Conservation (phyloP, 352 stramenopile genomes). For the Aphanomyces cochlioides region DNA sequence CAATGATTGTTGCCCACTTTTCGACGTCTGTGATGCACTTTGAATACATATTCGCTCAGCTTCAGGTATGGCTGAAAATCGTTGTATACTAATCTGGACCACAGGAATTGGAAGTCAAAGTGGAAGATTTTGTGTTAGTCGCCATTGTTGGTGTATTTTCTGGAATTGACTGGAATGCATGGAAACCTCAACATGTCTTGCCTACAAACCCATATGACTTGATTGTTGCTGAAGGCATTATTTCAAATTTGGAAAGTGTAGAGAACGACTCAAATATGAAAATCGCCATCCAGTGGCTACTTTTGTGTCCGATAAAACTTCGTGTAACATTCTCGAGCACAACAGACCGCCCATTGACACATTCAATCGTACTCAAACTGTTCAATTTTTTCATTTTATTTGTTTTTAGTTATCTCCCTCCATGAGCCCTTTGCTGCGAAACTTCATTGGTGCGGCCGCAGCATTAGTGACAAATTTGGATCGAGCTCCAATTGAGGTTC, state of each 20-base stretch:
- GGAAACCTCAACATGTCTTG: background rate
- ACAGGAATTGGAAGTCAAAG: conserved; percentile 74
- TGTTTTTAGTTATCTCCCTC: conserved; percentile 60
- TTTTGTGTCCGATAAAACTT: conserved; percentile 81
- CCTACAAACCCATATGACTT: conserved; percentile 5
- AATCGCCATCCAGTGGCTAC: conserved; percentile 68
- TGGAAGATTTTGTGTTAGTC: conserved; percentile 75
- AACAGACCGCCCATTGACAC: conserved; percentile 70
- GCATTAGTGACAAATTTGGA: conserved; percentile 83
- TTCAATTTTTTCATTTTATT: conserved; percentile 14
- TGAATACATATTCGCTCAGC: conserved; percentile 83
- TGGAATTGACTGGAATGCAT: conserved; percentile 15
- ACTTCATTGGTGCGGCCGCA: conserved; percentile 72
- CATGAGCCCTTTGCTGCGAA: conserved; percentile 73
- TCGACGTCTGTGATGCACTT: conserved; percentile 69
- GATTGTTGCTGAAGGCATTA: conserved; percentile 27
- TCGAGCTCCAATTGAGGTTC: conserved; percentile 81
- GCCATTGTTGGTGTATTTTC: conserved; percentile 66
- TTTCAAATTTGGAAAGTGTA: background rate
- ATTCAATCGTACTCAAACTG: conserved; percentile 52
- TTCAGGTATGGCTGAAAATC: conserved; percentile 39
- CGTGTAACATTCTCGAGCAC: conserved; percentile 87
- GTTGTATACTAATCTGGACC: background rate
- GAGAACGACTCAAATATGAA: conserved; percentile 56
- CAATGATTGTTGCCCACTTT: conserved; percentile 71